These are phyloP conservation scores for Heritiera fomes DNA, from an alignment of 345 rosid genomes.

Conservation along the genomic window DNA sequence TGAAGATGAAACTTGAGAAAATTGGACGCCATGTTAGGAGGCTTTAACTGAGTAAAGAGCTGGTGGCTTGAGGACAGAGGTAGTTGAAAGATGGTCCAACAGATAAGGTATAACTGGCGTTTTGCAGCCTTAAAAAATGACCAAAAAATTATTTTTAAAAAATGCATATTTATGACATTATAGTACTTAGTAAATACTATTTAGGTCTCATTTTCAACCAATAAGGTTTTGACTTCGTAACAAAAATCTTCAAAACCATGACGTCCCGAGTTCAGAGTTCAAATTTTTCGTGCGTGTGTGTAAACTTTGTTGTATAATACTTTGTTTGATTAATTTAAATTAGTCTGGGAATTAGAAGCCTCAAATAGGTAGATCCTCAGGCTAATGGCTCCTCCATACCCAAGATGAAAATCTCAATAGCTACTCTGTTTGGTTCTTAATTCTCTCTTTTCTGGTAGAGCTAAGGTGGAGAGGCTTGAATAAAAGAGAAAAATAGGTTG, in stretches of 20 bases:
- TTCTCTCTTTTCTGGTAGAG: not conserved
- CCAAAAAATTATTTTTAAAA: not conserved
- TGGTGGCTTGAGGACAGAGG: not conserved
- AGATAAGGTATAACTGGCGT: not conserved
- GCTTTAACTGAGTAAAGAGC: not conserved
- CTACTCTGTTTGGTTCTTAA: not conserved
- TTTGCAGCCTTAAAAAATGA: not conserved
- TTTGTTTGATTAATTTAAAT: too few relatives aligned
- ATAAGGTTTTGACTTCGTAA: too few relatives aligned
- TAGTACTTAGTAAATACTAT: not conserved
- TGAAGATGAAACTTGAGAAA: conserved; percentile 36
- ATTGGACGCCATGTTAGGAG: conserved; percentile 38
- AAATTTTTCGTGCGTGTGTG: too few relatives aligned
- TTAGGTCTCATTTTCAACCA: not conserved
- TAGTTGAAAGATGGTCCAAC: not conserved
- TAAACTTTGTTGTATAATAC: too few relatives aligned
- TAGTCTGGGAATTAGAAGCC: too few relatives aligned
- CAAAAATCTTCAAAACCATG: too few relatives aligned
- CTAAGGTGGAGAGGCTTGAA: not conserved
- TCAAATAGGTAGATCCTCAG: not conserved
- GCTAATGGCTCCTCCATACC: not conserved
- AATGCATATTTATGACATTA: not conserved
- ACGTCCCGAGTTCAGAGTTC: too few relatives aligned
- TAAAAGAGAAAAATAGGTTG: not conserved
- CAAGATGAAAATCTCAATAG: not conserved